phyloP scores from a whole-genome alignment of 768 basidiomycete genomes.

The Rhizopogon vinicolor region DNA sequence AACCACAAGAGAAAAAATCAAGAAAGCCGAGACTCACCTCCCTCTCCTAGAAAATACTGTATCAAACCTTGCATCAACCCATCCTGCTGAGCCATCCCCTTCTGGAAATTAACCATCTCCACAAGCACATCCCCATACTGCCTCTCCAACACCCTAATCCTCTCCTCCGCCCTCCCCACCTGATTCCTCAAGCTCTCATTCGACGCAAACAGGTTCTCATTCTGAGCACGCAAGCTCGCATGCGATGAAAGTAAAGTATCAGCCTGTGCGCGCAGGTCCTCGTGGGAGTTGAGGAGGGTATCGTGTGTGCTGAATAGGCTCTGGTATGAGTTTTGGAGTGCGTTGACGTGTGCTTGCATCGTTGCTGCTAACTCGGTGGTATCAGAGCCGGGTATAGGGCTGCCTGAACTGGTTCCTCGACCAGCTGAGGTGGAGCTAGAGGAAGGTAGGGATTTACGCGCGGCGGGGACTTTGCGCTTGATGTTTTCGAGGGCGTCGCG shows the following conservation, averaged over 20 bases:
- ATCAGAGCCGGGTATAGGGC: slow-evolving; percentile 4
- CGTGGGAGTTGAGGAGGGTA: slow-evolving; percentile 24
- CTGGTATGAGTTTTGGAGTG: slow-evolving; percentile 25
- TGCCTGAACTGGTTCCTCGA: neutral
- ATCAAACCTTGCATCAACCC: slow-evolving; percentile 77
- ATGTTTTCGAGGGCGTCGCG: slow-evolving; percentile 59
- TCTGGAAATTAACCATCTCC: slow-evolving; percentile 71
- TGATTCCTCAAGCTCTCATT: slow-evolving; percentile 25
- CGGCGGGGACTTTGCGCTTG: slow-evolving; percentile 50
- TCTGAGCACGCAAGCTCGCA: slow-evolving; percentile 21
- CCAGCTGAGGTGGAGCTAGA: slow-evolving; percentile 16
- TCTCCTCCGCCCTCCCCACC: slow-evolving; percentile 36
- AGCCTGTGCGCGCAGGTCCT: slow-evolving; percentile 30
- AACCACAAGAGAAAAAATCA: slow-evolving; percentile 9
- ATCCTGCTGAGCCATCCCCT: slow-evolving; percentile 80
- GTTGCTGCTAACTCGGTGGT: neutral
- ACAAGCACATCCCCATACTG: slow-evolving; percentile 65
- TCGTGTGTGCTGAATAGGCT: slow-evolving; percentile 22
- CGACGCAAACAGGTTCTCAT: slow-evolving; percentile 25
- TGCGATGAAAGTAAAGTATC: slow-evolving; percentile 26
- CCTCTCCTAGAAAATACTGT: slow-evolving; percentile 77
- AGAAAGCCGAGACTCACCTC: slow-evolving; percentile 42
- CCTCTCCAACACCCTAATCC: slow-evolving; percentile 53
- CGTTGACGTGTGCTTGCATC: slow-evolving; percentile 22
- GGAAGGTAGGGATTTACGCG: slow-evolving; percentile 25